Base-by-base conservation (phyloP, 2,329 filamentous ascomycete genomes). In the Pseudocercospora fuligena region DNA sequence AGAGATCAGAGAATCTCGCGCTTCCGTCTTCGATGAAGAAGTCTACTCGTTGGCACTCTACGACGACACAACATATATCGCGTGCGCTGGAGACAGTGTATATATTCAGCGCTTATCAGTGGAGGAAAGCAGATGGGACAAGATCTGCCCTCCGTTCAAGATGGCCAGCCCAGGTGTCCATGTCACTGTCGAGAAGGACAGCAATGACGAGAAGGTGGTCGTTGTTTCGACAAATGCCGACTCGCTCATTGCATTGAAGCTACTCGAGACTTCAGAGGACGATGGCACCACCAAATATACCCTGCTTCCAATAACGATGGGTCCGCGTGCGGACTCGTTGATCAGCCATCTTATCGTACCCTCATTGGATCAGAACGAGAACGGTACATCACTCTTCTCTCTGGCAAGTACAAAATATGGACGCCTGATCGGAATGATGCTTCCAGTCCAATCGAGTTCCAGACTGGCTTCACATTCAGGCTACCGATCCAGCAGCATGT, bases 31-130 rank as follows among this genome's bases (percentile, higher is more conserved):
- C 46, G 74, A 77, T 0, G 78, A 80, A 0, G 83, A 88, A 0
- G 83, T 91, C 1, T 86, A 85, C 70, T 83, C 88, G 0, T 82
- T 89, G 1, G 79, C 86, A 1, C 83, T 86, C 5, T 85, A 86
- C 66, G 81, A 83, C 3, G 81, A 86, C 64, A 81, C 87, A 66
- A 76, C 91, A 57, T 83, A 90, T 69, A 78, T 87, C 51, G 79
- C 83, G 12, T 82, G 81, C 27, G 78, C 80, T 25, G 84, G 83
- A 1, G 56, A 66, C 6, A 79, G 75, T 29, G 78, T 81, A n/a
- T 74, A 82, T 36, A 71, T 84, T 36, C 78, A 80, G 23, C 77
- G 83, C 16, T 82, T 82, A 62, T 65, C 67, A 5, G 21, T 64
- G 2, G 66, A 70, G 9, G 69, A 68, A n/a, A 69, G 67, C 65